Base-by-base conservation (phyloP, 805 yeast genomes). In the Myxozyma neotropica region DNA sequence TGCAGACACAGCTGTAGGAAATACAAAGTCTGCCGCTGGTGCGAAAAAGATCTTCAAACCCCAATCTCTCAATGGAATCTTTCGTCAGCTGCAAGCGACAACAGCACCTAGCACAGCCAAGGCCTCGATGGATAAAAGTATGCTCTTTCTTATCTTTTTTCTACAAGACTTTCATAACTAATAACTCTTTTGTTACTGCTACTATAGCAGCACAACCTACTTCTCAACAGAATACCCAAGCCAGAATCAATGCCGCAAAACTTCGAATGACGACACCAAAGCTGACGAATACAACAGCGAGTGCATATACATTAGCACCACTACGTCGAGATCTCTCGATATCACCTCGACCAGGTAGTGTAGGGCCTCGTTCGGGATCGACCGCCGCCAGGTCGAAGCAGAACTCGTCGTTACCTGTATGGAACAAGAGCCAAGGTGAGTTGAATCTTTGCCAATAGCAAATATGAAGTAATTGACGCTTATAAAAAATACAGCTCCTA, bases 1-100 rank as follows among this genome's bases (percentile, higher is more conserved):
- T 13, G 13, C 29, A 10, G 55, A n/a, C 15, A 19, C 19, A 3
- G 3, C 50, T 1, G n/a, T 38, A 3, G 27, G 29, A 8, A n/a
- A 19, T 42, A 13, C 54, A 13, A 38, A 46, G 27, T 3, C 35
- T 4, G 26, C 54, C 17, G 24, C 57, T 13, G 59, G 47, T 6
- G 24, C 42, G 4, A 71, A 70, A 49, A 73, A 70, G 61, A 61
- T 70, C 42, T 75, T 73, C 69, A 74, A 73, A 63, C 70, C 76
- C 12, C 76, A 74, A 63, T 70, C 71, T 27, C 70, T 75, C 24
- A 75, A 73, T 61, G 62, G 69, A 31, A 61, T 74, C 46, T 74
- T 75, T 58, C 53, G 65, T 17, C 57, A 59, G 24, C 45, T 64
- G 27, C 66, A 61, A 39, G 54, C 58, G 6, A 27, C 53, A n/a